Conservation (phyloP, 768 basidiomycete species). For the Rhodocollybia butyracea region DNA sequence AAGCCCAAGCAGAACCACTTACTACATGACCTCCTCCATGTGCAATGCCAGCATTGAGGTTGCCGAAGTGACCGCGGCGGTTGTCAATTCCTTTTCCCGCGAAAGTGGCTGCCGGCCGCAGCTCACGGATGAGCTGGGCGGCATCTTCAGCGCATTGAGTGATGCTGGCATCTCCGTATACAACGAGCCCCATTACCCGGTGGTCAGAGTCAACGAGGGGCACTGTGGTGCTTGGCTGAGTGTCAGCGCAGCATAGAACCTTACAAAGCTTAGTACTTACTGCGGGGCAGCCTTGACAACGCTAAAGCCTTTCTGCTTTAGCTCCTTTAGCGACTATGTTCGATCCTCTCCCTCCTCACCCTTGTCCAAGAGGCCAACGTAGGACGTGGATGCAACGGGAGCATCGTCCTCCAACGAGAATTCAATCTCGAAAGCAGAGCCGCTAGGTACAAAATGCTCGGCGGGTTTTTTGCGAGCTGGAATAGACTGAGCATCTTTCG, state of each 20-base stretch:
- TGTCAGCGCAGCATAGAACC: no score
- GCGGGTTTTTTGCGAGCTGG: background rate
- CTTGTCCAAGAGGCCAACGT: background rate
- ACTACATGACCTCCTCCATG: conserved; percentile 25
- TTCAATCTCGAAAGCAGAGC: background rate
- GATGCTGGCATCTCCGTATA: conserved; percentile 11
- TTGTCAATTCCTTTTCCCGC: conserved; percentile 5
- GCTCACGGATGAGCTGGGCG: background rate
- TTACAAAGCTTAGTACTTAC: background rate
- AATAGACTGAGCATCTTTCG: background rate
- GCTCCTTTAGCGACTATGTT: background rate
- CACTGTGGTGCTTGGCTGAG: background rate
- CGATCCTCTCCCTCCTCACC: background rate
- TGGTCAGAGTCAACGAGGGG: background rate
- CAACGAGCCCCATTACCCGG: conserved; percentile 7
- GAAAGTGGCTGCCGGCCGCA: conserved; percentile 1
- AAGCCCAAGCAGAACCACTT: background rate
- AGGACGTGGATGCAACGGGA: background rate
- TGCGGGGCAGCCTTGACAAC: background rate
- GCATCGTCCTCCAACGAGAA: background rate
- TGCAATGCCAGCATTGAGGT: conserved; percentile 20
- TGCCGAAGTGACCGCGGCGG: conserved; percentile 18
- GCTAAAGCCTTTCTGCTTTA: background rate
- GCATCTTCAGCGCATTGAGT: background rate
- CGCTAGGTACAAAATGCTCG: background rate